Conservation (phyloP, 2,329 filamentous ascomycete species). For the Aspergillus fischeri region DNA sequence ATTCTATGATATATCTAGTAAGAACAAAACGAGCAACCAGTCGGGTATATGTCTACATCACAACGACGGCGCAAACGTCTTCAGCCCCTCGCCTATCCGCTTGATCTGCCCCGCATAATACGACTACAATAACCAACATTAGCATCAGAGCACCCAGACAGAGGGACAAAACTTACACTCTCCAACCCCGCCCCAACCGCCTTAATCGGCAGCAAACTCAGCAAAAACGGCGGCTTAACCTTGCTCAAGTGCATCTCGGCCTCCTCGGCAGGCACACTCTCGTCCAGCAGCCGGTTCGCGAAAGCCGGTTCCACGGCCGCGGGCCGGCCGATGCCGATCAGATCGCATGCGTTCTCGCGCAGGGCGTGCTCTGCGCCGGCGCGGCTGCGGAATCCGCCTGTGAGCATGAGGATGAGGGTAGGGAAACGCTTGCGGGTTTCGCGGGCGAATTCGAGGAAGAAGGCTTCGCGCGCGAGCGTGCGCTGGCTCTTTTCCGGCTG, state of each 20-base stretch:
- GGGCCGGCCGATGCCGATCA: conserved; percentile 48
- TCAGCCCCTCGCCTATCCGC: conserved; percentile 22
- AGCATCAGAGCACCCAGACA: neutral
- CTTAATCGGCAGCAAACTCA: conserved; percentile 19
- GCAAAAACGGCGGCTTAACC: conserved; percentile 21
- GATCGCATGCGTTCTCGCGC: conserved; percentile 44
- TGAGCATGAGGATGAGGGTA: conserved; percentile 52
- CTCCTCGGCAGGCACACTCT: conserved; percentile 21
- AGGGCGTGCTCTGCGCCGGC: conserved; percentile 49
- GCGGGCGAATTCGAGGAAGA: conserved; percentile 64
- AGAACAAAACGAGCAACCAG: too few relatives aligned
- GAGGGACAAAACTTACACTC: conserved; percentile 20
- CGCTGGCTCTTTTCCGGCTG: conserved; percentile 30
- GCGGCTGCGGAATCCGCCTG: conserved; percentile 58
- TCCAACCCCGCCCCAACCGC: conserved; percentile 28
- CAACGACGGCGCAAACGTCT: conserved; percentile 11
- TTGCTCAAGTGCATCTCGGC: conserved; percentile 22
- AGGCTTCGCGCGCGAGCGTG: conserved; percentile 58
- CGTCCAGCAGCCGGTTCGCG: conserved; percentile 31
- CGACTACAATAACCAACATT: conserved; percentile 1
- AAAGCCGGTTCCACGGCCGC: conserved; percentile 44
- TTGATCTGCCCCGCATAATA: conserved; percentile 28
- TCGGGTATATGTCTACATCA: neutral
- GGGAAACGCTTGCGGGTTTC: conserved; percentile 46
- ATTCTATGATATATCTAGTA: too few relatives aligned